A percentile compares a stretch with the other conserved stretches of the same genome.
These are phyloP conservation scores for Rossbeevera mucosa DNA, from an alignment of 768 basidiomycete species.

Conservation along the genomic window DNA sequence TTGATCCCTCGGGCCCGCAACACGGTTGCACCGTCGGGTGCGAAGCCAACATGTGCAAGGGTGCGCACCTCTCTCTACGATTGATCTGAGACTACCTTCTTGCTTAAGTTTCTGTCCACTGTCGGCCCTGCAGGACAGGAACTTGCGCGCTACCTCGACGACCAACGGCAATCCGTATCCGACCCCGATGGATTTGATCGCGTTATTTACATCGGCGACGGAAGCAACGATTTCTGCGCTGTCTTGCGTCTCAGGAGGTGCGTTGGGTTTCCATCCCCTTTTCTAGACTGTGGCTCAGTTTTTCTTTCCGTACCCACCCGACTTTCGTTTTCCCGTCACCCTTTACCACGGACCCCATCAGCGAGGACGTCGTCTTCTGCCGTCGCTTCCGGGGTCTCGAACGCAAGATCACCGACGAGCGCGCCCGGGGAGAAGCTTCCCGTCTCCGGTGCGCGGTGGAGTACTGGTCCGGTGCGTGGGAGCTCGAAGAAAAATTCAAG, in stretches of 20 bases:
- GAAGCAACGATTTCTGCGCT: slow-evolving; percentile 94
- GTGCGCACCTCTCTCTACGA: slow-evolving; percentile 31
- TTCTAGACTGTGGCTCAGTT: background rate
- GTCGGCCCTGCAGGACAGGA: slow-evolving; percentile 65
- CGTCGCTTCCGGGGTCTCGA: slow-evolving; percentile 75
- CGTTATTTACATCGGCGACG: slow-evolving; percentile 90
- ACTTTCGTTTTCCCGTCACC: background rate
- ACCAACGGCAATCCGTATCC: slow-evolving; percentile 12
- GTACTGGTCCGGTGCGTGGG: slow-evolving; percentile 95
- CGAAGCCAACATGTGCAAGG: slow-evolving; percentile 98
- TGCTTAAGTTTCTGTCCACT: background rate
- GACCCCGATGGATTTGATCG: slow-evolving; percentile 57
- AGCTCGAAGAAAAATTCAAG: slow-evolving; percentile 80
- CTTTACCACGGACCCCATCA: slow-evolving; percentile 26
- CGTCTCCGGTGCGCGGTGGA: slow-evolving; percentile 70
- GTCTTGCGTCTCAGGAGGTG: slow-evolving; percentile 74
- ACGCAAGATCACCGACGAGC: slow-evolving; percentile 67
- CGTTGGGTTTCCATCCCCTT: background rate
- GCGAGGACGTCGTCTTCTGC: slow-evolving; percentile 81
- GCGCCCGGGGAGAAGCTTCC: slow-evolving; percentile 37
- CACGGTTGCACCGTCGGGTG: slow-evolving; percentile 87
- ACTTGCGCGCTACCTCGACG: slow-evolving; percentile 70
- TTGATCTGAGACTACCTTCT: background rate
- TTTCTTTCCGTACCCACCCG: background rate
- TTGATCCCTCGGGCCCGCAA: slow-evolving; percentile 73